Evolutionary conservation across 2,329 filamentous ascomycete species (phyloP), one percentile per base, ranked within the genome.

Genomic region (Pyrenochaeta sp.): DNA sequence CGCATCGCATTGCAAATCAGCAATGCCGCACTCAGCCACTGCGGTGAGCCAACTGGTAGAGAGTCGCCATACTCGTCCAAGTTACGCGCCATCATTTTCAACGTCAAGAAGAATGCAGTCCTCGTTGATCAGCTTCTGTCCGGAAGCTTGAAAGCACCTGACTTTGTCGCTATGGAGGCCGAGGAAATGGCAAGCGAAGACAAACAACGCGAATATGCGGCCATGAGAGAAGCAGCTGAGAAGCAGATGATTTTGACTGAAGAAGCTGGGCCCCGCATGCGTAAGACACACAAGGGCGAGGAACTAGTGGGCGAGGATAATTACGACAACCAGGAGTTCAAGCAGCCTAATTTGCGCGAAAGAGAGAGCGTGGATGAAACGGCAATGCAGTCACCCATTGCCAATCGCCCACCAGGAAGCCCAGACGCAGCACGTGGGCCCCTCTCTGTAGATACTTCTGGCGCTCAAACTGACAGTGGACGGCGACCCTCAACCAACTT

Each of bases 101-200:
- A 98, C 77, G 81, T 97, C 56, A 97, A 96, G 82, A 89, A 88
- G 71, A 99, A 99, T 74, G 78, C 87, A 49, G 87, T 92, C 63
- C 81, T 99, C 39, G 86, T 90, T 46, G 85, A 88, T 67, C 86
- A 89, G 35, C 80, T 99, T 47, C 80, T 98, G n/a, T 85, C 85
- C 57, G 85, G 87, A 46, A 86, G 83, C 29, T 80, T 97, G 31
- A 86, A 88, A 6, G 87, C 94, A 0, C 81, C 88, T n/a, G 86
- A 87, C 51, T 82, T 99, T 40, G 90, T 91, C n/a, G 85, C 85
- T 46, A 97, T 99, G 95, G 88, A 87, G 12, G 86, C 90, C 1
- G 90, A 95, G 69, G 91, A 97, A 69, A 91, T 99, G 82, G 92
- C 92, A 1, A 96, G 91, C 51, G 90, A 96, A 56, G 93, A 98